Percentiles rank a stretch among this genome's conserved stretches.
Conservation (phyloP, 139 green algal genomes). For the Chlorella sorokiniana region DNA sequence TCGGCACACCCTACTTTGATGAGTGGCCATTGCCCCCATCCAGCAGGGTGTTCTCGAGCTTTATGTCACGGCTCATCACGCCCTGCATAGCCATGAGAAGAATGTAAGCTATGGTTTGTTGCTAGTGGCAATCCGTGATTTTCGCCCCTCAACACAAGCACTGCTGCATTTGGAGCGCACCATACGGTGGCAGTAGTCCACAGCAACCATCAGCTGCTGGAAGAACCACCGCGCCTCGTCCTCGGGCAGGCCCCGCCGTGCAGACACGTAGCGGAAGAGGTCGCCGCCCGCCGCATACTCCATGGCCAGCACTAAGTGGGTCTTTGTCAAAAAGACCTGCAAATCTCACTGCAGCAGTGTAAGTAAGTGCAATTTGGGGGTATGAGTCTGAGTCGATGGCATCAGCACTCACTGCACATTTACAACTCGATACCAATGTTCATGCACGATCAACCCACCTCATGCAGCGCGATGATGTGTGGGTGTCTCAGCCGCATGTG, state of each 20-base stretch:
- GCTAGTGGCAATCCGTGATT: background rate
- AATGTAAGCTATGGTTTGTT: background rate
- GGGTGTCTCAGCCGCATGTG: constrained; percentile 93
- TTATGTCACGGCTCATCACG: constrained; percentile 87
- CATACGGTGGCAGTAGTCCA: constrained; percentile 95
- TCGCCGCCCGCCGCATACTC: constrained; percentile 81
- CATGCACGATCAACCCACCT: constrained; percentile 46
- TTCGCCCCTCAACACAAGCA: background rate
- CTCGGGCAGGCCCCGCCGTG: constrained; percentile 86
- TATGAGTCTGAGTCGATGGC: no score
- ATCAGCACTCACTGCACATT: no score
- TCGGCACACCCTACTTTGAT: constrained; percentile 16
- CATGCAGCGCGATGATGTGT: constrained; percentile 94
- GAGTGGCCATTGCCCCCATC: constrained; percentile 62
- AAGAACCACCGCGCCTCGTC: constrained; percentile 98
- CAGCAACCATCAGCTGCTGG: constrained; percentile 95
- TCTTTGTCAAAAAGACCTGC: constrained; percentile 64
- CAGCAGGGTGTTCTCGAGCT: constrained; percentile 98
- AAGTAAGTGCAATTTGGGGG: background rate
- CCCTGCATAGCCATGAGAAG: constrained; percentile 42
- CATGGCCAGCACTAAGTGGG: constrained; percentile 83
- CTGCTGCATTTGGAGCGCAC: constrained; percentile 33
- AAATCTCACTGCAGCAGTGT: background rate
- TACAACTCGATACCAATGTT: background rate
- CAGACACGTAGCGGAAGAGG: constrained; percentile 78